Base-by-base conservation (phyloP, 768 basidiomycete species). In the Calocera viscosa region DNA sequence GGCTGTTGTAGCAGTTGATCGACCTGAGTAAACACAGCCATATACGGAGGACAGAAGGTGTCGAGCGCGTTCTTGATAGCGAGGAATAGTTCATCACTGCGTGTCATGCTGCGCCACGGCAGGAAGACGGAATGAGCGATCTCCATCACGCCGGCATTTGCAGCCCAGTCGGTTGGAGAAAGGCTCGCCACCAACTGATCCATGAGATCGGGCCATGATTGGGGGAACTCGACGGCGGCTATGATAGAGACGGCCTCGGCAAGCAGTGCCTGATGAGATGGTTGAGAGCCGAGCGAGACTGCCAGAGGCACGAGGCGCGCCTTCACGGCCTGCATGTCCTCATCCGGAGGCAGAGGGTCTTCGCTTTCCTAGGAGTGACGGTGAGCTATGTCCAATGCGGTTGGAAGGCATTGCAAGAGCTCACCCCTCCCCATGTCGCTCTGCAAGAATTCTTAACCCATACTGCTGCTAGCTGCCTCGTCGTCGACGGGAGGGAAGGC, bases 111-210 rank as follows among this genome's bases (percentile, higher is more conserved):
- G 49, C 95, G 85, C 95, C 95, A 99, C 60, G 87, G 88, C 47
- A 81, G 83, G 79, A 97, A 98, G 72, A 99, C 97, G 40, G 92
- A 94, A 75, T 97, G 96, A 0, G 94, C 94, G 0, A 94, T 94
- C 73, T 96, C 85, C 49, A 99, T 82, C 10, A 99, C 90, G 63
- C 90, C 91, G 26, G 94, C 80, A 75, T 96, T 98, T 69, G 90
- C 75, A 68, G 86, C 86, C 73, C 91, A 94, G 71, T 95, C 86
- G 1, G 87, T 83, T 2, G 80, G 78, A 1, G 91, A 92, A 16
- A 98, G 82, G 38, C 90, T 92, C 22, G 77, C 74, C 22, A 95
- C 90, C 49, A 99, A 86, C 89, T 94, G 91, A 94, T 93, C 89
- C 72, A 96, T 86, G 68, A 98, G 83, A 77, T 89, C 85, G 19